Evolutionary conservation across 768 basidiomycete species (phyloP).

Genomic region (Glaciozyma antarctica): DNA sequence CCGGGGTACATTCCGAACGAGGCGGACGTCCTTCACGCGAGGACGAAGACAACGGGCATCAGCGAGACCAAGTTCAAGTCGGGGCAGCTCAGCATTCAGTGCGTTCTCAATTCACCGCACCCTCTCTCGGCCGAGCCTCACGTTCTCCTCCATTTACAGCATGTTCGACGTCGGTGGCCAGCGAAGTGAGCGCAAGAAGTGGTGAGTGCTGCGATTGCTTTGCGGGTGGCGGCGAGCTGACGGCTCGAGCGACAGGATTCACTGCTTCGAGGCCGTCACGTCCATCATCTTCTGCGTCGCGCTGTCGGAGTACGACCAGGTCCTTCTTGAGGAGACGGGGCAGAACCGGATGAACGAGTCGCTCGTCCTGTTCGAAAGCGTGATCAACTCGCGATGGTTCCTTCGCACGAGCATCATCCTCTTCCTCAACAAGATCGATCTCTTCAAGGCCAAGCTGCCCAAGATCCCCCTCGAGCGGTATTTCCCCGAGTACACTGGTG

Average conservation of each 20-base stretch:
- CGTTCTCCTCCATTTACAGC: constrained; percentile 24
- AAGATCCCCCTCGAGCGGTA: constrained; percentile 47
- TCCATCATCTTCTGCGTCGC: constrained; percentile 69
- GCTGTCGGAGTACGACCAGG: constrained; percentile 66
- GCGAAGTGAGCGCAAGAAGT: constrained; percentile 69
- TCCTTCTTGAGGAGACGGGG: constrained; percentile 55
- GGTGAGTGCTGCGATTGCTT: constrained; percentile 31
- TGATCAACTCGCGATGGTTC: constrained; percentile 75
- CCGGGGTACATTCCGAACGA: constrained; percentile 76
- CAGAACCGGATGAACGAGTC: constrained; percentile 67
- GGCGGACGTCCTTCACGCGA: constrained; percentile 75
- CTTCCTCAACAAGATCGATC: constrained; percentile 63
- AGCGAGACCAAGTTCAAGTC: constrained; percentile 64
- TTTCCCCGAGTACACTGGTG: constrained; percentile 42
- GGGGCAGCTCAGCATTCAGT: constrained; percentile 46
- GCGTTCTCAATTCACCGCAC: constrained; percentile 9
- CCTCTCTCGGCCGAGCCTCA: background rate
- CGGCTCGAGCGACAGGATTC: constrained; percentile 44
- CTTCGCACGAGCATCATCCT: constrained; percentile 53
- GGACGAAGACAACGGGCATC: constrained; percentile 81
- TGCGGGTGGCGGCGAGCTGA: background rate
- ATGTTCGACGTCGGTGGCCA: constrained; percentile 78
- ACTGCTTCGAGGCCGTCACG: constrained; percentile 70
- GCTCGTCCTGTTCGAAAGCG: constrained; percentile 62
- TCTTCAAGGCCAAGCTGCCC: constrained; percentile 64